Evolutionary conservation across 192 early-diverging fungal species (phyloP), one percentile per base, ranked within the genome.

Genomic region (Coemansia sp.): DNA sequence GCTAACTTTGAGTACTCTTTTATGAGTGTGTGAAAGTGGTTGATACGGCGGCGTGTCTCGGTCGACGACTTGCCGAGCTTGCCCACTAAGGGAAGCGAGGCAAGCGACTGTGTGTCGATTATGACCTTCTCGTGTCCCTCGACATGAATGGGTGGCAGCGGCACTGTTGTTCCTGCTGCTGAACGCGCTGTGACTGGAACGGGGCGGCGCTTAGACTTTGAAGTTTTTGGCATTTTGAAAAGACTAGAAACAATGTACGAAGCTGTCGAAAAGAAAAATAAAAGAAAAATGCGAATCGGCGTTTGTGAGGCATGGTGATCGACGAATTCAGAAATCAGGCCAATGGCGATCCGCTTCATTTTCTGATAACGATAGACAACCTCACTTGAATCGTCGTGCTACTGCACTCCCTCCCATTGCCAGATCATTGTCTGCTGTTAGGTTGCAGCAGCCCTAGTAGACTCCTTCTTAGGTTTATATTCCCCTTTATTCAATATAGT

Each of bases 21-120:
- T 56, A 91, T 92, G 33, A 95, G 86, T 29, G 89, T 87, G 77
- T 95, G 93, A 74, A 90, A 95, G 37, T 82, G 84, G 53, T 89
- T 86, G 73, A 95, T 95, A 37, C 90, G 75, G 16, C 87, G 84
- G 54, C 87, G 87, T 0, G 89, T 91, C 35, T 88, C 89, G 27
- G 79, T 64, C 3, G 87, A 85, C 1, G 89, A 88, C 29, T 86
- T 87, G 62, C 88, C 87, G 6, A 87, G 84, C 51, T 67, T 77
- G 17, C 64, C 11, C 4, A 80, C 66, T 31, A 54, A 16, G 11
- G 51, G 51, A 11, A 54, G 61, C 3, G 36, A 33, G 27, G 51
- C 27, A 27, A 54, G 61, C 1, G 36, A 33, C 0, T 24, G 6
- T 0, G 69, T 35, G 42, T 72, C 59, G 33, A 80, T 63, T 29